Base-by-base conservation (phyloP, 768 basidiomycete species). In the Tremella mesenterica region DNA sequence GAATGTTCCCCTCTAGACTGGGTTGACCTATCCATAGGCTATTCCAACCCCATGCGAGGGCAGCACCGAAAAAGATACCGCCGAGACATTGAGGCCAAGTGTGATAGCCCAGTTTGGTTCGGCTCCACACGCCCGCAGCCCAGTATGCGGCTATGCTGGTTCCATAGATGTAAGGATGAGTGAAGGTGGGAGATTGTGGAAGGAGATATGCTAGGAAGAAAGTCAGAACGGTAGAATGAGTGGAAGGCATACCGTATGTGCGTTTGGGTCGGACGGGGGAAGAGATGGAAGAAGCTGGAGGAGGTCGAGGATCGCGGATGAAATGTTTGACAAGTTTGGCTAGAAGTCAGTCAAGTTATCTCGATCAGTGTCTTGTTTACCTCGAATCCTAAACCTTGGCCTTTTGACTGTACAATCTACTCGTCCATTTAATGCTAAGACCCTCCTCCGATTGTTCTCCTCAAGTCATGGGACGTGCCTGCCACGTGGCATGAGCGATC, bases 191-290 rank as follows among this genome's bases (percentile, higher is more conserved):
- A 23, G 48, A 43, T 9, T 25, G 29, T 7, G 23, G 31, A 18
- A 69, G 47, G 54, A 76, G 61, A 59, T 75, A 76, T 52, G 64
- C 60, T 31, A 67, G 67, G 60, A 74, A 75, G 61, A 75, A 77
- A 18, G 74, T 61, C 38, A 77, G 72, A 7, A 73, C 67, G 13
- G 75, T 74, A 3, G 73, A 73, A 54, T 77, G 77, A 0, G 77
- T 77, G 4, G 75, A 76, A 21, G 77, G 77, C 75, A 77, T 76
- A 5, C 77, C 77, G 67, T 76, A 76, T 8, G 76, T 75, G 44
- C 66, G 70, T 44, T 75, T 70, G 7, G 63, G 67, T 16, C 53
- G 54, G 26, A 67, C 59, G n/a, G 50, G 58, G 20, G 51, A 55
- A 0, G 59, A 49, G 21, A 39, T 44, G 30, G 61, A 63, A 3